These are phyloP conservation scores for Akanthomyces dipterigenus DNA, from an alignment of 2,329 filamentous ascomycete species.

Conservation along the genomic window DNA sequence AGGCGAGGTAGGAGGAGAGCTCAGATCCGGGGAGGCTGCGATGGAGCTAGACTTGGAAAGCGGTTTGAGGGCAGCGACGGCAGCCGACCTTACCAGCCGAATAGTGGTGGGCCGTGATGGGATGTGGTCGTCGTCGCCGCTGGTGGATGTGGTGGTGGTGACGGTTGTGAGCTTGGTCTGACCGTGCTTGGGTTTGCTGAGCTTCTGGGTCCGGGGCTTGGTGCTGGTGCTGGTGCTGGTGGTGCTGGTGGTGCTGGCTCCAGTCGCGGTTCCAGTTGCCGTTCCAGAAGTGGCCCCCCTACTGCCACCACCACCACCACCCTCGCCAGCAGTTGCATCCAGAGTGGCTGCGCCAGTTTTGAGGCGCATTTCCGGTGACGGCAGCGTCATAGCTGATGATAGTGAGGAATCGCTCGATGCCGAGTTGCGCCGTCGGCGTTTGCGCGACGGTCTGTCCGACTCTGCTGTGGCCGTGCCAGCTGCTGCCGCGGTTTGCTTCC, in stretches of 20 bases:
- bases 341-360: background rate
- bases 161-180: background rate
- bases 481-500: background rate
- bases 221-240: slow-evolving; percentile 8
- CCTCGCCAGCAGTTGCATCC: background rate
- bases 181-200: background rate
- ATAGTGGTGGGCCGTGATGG: slow-evolving; percentile 31
- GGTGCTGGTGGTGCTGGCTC: slow-evolving; percentile 5
- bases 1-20: slow-evolving; percentile 25
- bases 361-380: slow-evolving; percentile 27
- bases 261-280: slow-evolving; percentile 8
- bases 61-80: background rate
- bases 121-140: background rate
- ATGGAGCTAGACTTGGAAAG: background rate
- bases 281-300: slow-evolving; percentile 10
- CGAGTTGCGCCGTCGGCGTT: slow-evolving; percentile 29
- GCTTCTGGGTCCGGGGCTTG: slow-evolving; percentile 1
- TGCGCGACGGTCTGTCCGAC: slow-evolving; percentile 29
- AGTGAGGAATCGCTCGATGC: slow-evolving; percentile 38
- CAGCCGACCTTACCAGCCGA: slow-evolving; percentile 29
- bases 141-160: background rate
- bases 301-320: background rate
- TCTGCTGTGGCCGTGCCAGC: slow-evolving; percentile 11
- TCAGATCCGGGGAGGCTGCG: slow-evolving; percentile 25
- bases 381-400: slow-evolving; percentile 32